These are phyloP conservation scores for Tilletia horrida DNA, from an alignment of 1,284 basidiomycete species.

Conservation along the genomic window DNA sequence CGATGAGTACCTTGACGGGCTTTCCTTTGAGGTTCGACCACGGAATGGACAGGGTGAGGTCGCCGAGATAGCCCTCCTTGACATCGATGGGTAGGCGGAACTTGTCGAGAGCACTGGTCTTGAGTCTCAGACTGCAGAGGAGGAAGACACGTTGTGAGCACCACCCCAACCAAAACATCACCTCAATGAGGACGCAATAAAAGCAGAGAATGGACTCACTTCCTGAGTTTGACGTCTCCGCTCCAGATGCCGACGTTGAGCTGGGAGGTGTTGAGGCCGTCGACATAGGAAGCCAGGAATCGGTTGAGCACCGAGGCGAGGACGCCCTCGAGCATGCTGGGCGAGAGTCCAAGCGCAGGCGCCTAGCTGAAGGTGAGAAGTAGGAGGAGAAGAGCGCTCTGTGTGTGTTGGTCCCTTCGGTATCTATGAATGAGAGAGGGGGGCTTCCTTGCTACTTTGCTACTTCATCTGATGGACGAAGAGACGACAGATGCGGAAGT, in stretches of 20 bases:
- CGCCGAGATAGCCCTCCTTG: constrained; percentile 85
- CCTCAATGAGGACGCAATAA: background rate
- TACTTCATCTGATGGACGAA: no score
- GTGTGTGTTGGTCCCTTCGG: no score
- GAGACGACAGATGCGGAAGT: no score
- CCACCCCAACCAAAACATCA: constrained; percentile 12
- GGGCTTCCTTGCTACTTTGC: no score
- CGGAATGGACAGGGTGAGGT: constrained; percentile 85
- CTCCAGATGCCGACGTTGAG: constrained; percentile 91
- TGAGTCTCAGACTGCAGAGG: constrained; percentile 66
- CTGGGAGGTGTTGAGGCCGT: constrained; percentile 90
- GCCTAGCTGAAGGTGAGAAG: background rate
- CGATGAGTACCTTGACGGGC: constrained; percentile 85
- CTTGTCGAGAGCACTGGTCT: constrained; percentile 91
- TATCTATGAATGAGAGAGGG: no score
- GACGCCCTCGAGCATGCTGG: constrained; percentile 52
- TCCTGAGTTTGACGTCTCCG: constrained; percentile 78
- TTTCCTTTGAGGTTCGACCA: constrained; percentile 92
- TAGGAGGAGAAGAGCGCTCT: no score
- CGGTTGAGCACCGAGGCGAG: constrained; percentile 63
- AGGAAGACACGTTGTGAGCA: background rate
- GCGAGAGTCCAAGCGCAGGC: background rate
- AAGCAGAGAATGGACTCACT: constrained; percentile 25
- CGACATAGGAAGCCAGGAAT: constrained; percentile 90
- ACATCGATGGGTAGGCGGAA: constrained; percentile 95